Conservation (phyloP, 805 yeast species). For the Lachancea kluyveri region DNA sequence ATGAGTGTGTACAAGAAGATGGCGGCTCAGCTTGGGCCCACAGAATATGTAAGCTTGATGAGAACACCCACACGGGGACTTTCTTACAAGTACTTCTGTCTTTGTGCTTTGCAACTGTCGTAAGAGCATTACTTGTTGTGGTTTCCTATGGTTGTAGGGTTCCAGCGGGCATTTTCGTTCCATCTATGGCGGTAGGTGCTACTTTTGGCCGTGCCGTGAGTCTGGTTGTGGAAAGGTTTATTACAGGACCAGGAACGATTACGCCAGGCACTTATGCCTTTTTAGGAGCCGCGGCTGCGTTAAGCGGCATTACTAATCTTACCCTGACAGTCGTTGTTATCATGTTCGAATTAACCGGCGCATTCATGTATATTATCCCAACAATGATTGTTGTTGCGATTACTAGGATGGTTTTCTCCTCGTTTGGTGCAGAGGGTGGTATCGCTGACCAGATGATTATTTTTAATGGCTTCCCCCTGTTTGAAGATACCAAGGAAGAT, state of each 20-base stretch:
- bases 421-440: conserved; percentile 69
- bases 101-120: conserved; percentile 60
- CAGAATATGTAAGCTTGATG: conserved; percentile 34
- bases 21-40: conserved; percentile 36
- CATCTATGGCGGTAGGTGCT: conserved; percentile 96
- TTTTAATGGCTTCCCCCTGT: conserved; percentile 80
- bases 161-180: conserved; percentile 97
- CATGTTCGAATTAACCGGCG: conserved; percentile 96
- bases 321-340: conserved; percentile 91
- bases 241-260: conserved; percentile 49
- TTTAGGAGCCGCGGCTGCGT: conserved; percentile 91
- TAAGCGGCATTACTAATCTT: conserved; percentile 89
- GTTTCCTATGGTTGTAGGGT: conserved; percentile 89
- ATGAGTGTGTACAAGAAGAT: conserved; percentile 55
- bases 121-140: conserved; percentile 66
- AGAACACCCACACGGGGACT: conserved; percentile 21
- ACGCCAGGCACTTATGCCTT: conserved; percentile 95
- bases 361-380: conserved; percentile 83
- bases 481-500: conserved; percentile 64
- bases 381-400: conserved; percentile 93
- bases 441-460: conserved; percentile 93
- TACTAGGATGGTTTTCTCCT: conserved; percentile 73
- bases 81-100: conserved; percentile 40
- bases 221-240: conserved; percentile 48
- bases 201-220: conserved; percentile 89